Conservation (phyloP, 73 alveolate genomes). For the Tetrahymena thermophila region DNA sequence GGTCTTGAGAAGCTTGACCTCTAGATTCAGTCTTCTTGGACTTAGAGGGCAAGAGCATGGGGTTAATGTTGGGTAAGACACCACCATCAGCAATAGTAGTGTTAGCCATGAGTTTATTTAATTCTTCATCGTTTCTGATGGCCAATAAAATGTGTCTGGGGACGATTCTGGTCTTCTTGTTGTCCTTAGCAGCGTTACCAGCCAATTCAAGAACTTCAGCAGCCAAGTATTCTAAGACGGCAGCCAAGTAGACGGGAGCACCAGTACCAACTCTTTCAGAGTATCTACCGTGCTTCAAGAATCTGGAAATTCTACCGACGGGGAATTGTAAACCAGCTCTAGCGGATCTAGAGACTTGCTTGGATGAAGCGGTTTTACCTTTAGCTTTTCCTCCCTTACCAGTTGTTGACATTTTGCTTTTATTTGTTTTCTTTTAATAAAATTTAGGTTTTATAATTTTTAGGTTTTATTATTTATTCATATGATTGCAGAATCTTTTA, state of each 20-base stretch:
- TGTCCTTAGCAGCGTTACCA: constrained; percentile 79
- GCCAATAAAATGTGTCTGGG: constrained; percentile 83
- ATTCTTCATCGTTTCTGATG: constrained; percentile 75
- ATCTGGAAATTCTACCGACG: constrained; percentile 82
- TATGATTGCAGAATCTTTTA: neutral
- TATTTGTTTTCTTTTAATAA: neutral
- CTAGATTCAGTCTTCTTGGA: neutral
- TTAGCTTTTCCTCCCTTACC: constrained; percentile 79
- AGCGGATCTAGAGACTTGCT: constrained; percentile 52
- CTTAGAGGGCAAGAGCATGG: constrained; percentile 33
- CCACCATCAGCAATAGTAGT: constrained; percentile 78
- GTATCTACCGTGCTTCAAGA: constrained; percentile 70
- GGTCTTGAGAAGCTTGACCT: constrained; percentile 2
- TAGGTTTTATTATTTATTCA: neutral
- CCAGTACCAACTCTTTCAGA: constrained; percentile 89
- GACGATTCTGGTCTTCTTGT: constrained; percentile 77
- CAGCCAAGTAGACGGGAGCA: constrained; percentile 83
- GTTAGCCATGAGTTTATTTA: constrained; percentile 63
- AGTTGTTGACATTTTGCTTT: constrained; percentile 5
- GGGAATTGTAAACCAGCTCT: constrained; percentile 90
- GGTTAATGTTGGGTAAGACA: constrained; percentile 67
- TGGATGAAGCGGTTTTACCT: constrained; percentile 49
- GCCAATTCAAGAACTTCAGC: constrained; percentile 84
- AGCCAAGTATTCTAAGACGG: constrained; percentile 69
- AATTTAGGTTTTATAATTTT: neutral